Conservation (phyloP, 192 early-diverging fungal species). For the Entrophospora sp. region DNA sequence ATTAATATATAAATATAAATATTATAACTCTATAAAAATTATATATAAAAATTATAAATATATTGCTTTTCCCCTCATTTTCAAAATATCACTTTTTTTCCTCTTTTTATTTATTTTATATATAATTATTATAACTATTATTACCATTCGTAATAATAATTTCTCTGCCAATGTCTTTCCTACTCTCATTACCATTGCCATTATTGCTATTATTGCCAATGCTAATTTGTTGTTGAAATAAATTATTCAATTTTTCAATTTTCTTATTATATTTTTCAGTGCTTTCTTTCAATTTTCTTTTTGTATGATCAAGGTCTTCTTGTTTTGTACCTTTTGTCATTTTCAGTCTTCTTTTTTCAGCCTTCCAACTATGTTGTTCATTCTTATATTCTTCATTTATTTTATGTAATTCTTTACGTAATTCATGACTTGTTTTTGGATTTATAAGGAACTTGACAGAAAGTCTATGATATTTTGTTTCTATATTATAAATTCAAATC, state of each 20-base stretch:
- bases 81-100: not conserved
- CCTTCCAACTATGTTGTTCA: constrained; percentile 11
- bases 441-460: no score
- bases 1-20: not conserved
- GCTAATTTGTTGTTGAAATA: not conserved
- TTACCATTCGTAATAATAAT: not conserved
- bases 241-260: not conserved
- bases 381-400: not conserved
- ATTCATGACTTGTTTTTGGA: no score
- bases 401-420: constrained; percentile 12
- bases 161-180: not conserved
- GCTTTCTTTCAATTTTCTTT: not conserved
- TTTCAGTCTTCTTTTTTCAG: not conserved
- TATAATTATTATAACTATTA: not conserved
- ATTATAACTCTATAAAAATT: not conserved
- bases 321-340: constrained; percentile 7
- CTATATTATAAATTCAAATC: no score
- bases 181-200: no score
- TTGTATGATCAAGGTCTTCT: constrained; percentile 1
- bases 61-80: no score
- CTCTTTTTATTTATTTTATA: not conserved
- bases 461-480: no score
- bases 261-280: not conserved
- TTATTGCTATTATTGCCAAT: no score
- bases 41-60: not conserved